Percentiles rank a stretch among this genome's conserved stretches.
These are phyloP conservation scores for Vaccinium macrocarpon DNA, from an alignment of 148 eudicot species.

Conservation along the genomic window DNA sequence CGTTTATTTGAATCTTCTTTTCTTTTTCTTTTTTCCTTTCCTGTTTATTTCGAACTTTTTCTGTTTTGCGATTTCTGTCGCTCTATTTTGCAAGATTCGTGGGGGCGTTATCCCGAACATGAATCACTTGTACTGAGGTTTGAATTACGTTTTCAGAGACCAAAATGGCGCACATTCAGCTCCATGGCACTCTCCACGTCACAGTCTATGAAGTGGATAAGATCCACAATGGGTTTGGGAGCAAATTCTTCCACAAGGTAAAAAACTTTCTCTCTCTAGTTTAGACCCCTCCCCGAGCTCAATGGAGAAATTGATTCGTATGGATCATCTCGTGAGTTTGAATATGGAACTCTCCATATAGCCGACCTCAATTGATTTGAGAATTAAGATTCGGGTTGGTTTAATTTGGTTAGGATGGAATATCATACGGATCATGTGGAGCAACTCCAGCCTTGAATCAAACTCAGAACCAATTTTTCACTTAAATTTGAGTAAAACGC, in stretches of 20 bases:
- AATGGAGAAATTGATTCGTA: not conserved
- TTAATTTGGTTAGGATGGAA: too few relatives aligned
- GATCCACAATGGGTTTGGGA: conserved; percentile 37
- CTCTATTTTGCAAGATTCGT: too few relatives aligned
- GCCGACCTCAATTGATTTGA: too few relatives aligned
- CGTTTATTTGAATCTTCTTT: not conserved
- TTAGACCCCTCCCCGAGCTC: not conserved
- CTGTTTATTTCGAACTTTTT: too few relatives aligned
- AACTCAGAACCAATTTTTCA: too few relatives aligned
- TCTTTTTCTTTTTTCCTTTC: not conserved
- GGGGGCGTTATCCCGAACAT: too few relatives aligned
- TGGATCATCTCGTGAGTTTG: not conserved
- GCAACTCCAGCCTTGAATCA: too few relatives aligned
- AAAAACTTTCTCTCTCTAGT: not conserved
- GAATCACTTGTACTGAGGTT: not conserved
- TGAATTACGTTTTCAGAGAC: not conserved
- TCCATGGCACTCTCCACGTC: conserved; percentile 73
- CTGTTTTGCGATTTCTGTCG: too few relatives aligned
- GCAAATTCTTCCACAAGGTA: conserved; percentile 63
- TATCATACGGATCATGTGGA: too few relatives aligned
- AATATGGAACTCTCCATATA: too few relatives aligned
- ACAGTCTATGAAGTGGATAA: conserved; percentile 58
- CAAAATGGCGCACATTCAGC: conserved; percentile 54
- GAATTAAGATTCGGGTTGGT: too few relatives aligned
- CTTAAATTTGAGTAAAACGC: too few relatives aligned